Percentiles rank a stretch among this genome's conserved stretches.
These are phyloP conservation scores for Phytophthora pini DNA, from an alignment of 352 stramenopile genomes.

Conservation along the genomic window DNA sequence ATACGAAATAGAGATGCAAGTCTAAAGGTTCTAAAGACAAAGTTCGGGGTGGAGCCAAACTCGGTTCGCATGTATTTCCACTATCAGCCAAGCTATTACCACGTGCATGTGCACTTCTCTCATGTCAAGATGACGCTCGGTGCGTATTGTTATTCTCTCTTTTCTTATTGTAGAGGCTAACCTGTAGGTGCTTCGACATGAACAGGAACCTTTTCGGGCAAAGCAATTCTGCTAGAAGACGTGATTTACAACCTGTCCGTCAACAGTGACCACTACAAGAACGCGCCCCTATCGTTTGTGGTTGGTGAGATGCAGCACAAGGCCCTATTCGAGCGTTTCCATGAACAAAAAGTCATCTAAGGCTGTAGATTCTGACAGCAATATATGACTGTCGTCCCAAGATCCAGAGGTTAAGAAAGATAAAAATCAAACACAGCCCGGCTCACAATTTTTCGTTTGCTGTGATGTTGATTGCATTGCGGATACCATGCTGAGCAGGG, in stretches of 20 bases:
- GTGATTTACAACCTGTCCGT: slow-evolving; percentile 82
- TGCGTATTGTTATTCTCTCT: slow-evolving; percentile 13
- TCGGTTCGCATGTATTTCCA: slow-evolving; percentile 85
- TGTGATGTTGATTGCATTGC: too few species aligned
- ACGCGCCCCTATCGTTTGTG: slow-evolving; percentile 73
- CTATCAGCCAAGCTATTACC: slow-evolving; percentile 91
- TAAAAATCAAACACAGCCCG: too few species aligned
- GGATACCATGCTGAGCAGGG: neutral
- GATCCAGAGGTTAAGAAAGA: too few species aligned
- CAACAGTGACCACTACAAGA: slow-evolving; percentile 73
- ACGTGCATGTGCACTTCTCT: slow-evolving; percentile 89
- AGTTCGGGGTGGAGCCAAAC: slow-evolving; percentile 60
- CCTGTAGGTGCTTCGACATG: neutral
- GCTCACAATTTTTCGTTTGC: too few species aligned
- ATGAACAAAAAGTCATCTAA: slow-evolving; percentile 15
- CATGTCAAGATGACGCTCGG: slow-evolving; percentile 85
- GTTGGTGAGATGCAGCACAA: slow-evolving; percentile 87
- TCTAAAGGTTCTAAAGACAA: slow-evolving; percentile 48
- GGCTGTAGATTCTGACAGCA: too few species aligned
- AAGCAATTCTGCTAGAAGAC: slow-evolving; percentile 85
- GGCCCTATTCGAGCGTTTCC: slow-evolving; percentile 67
- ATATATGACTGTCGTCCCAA: too few species aligned
- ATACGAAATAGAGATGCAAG: slow-evolving; percentile 54
- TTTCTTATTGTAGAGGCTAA: slow-evolving; percentile 5
- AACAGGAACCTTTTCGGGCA: slow-evolving; percentile 74